Conservation (phyloP, 2,329 filamentous ascomycete species). For the Whalleya microplaca region DNA sequence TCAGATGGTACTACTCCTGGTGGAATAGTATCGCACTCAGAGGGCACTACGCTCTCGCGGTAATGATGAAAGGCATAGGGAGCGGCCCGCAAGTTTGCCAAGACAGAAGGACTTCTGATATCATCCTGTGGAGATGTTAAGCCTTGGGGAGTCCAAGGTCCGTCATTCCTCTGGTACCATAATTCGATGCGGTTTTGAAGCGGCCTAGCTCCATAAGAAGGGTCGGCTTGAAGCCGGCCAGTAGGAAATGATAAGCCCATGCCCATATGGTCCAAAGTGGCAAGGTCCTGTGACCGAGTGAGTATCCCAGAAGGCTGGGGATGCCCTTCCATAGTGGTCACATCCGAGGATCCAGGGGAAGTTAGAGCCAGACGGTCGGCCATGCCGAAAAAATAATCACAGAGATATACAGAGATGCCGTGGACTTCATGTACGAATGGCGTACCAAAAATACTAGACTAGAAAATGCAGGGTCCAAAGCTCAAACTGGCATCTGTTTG, state of each 20-base stretch:
- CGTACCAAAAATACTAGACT: constrained; percentile 4
- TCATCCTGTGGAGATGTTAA: constrained; percentile 39
- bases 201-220: constrained; percentile 3
- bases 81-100: constrained; percentile 28
- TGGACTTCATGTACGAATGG: background rate
- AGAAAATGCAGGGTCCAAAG: constrained; percentile 3
- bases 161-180: constrained; percentile 46
- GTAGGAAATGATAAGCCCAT: constrained; percentile 11
- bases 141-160: constrained; percentile 48
- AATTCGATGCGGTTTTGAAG: constrained; percentile 31
- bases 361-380: constrained; percentile 26
- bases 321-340: constrained; percentile 23
- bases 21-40: constrained; percentile 45
- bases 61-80: constrained; percentile 36
- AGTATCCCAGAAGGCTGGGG: constrained; percentile 26
- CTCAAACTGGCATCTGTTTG: constrained; percentile 5
- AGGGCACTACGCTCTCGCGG: constrained; percentile 39
- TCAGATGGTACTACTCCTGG: constrained; percentile 43
- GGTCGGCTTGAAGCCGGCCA: constrained; percentile 6
- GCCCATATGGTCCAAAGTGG: constrained; percentile 18
- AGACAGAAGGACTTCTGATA: constrained; percentile 33
- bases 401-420: constrained; percentile 1
- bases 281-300: constrained; percentile 17
- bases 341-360: constrained; percentile 23
- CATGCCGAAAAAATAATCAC: constrained; percentile 8